Percentiles rank a stretch among this genome's conserved stretches.
These are phyloP conservation scores for Ensete ventricosum DNA, from an alignment of 176 grass and related monocot genomes.

Conservation along the genomic window DNA sequence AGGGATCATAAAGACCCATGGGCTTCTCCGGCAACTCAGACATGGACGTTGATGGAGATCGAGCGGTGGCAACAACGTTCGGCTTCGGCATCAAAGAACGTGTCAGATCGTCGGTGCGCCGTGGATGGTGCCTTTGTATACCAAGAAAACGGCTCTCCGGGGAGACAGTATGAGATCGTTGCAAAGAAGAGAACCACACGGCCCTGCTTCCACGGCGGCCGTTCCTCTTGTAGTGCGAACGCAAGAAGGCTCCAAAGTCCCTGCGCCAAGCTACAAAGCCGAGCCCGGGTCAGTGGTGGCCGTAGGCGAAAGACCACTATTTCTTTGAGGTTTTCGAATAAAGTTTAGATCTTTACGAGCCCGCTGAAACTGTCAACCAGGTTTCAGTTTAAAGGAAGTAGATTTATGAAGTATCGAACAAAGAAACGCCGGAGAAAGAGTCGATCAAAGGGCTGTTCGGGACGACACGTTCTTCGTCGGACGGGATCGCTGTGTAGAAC, in stretches of 20 bases:
- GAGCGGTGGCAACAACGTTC: constrained; percentile 7
- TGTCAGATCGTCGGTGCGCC: constrained; percentile 11
- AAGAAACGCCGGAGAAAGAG: not conserved
- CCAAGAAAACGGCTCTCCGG: constrained; percentile 45
- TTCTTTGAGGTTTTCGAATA: not conserved
- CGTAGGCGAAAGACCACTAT: not conserved
- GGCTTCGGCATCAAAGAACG: not conserved
- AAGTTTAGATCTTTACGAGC: not conserved
- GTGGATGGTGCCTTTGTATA: constrained; percentile 15
- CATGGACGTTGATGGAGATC: constrained; percentile 34
- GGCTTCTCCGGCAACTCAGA: constrained; percentile 62
- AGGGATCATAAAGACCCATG: constrained; percentile 79
- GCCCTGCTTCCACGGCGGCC: constrained; percentile 17
- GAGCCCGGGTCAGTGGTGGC: constrained; percentile 14
- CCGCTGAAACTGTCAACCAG: not conserved
- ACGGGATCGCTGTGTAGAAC: not conserved
- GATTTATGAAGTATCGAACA: not conserved
- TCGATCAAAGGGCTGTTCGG: not conserved
- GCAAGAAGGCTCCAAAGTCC: constrained; percentile 9
- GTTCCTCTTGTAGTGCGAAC: constrained; percentile 21
- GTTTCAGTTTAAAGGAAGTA: not conserved
- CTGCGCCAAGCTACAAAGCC: constrained; percentile 38
- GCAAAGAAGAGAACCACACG: constrained; percentile 22
- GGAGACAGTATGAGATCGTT: constrained; percentile 22
- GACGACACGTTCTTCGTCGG: too few species aligned